Evolutionary conservation across 768 basidiomycete species (phyloP).

Genomic region (Leucocoprinus leucothites): DNA sequence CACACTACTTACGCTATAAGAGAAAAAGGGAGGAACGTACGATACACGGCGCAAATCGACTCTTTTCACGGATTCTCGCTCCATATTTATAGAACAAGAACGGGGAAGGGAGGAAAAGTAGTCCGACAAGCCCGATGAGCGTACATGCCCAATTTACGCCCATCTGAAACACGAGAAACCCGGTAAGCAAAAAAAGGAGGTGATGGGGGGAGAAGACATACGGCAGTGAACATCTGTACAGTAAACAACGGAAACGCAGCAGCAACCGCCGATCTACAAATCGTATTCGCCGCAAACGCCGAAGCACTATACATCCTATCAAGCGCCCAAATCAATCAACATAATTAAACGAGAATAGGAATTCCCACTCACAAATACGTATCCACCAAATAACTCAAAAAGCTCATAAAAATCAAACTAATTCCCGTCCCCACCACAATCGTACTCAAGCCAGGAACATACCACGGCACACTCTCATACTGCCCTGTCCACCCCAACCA

Average conservation of each 20-base stretch:
- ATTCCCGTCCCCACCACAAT: conserved; percentile 49
- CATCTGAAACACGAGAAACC: conserved; percentile 26
- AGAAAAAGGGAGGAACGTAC: conserved; percentile 25
- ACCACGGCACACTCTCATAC: conserved; percentile 53
- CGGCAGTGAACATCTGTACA: conserved; percentile 56
- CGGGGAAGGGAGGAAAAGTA: conserved; percentile 61
- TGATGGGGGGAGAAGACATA: conserved; percentile 19
- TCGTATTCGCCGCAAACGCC: conserved; percentile 60
- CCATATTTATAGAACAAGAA: conserved; percentile 74
- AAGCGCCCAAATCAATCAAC: not conserved
- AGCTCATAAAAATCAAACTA: conserved; percentile 57
- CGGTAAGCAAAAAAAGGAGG: not conserved
- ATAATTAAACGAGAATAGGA: not conserved
- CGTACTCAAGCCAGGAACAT: conserved; percentile 52
- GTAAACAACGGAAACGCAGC: conserved; percentile 68
- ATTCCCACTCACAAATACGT: conserved; percentile 51
- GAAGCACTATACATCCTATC: conserved; percentile 52
- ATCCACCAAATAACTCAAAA: conserved; percentile 59
- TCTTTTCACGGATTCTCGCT: conserved; percentile 47
- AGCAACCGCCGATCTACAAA: conserved; percentile 54
- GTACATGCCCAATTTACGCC: conserved; percentile 52
- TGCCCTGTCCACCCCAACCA: conserved; percentile 67
- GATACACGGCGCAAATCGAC: conserved; percentile 53
- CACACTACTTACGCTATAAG: not conserved
- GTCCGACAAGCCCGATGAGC: conserved; percentile 51